Evolutionary conservation across 345 rosid genomes (phyloP).

Genomic region (Erucastrum elatum): DNA sequence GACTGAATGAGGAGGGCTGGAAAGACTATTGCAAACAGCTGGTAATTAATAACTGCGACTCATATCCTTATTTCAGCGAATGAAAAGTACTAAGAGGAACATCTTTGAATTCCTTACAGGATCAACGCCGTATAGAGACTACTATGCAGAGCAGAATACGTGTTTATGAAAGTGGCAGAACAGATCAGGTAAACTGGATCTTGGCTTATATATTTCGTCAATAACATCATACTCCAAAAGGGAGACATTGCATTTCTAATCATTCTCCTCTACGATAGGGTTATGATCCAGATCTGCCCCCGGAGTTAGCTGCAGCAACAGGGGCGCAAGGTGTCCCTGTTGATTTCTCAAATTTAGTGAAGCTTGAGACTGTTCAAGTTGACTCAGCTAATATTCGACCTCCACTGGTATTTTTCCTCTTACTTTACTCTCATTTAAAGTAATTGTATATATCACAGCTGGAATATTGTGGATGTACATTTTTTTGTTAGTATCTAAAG

Average conservation of each 20-base stretch:
- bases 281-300: slow-evolving; percentile 96
- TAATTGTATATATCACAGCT: neutral
- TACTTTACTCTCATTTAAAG: slow-evolving; percentile 4
- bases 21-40: slow-evolving; percentile 94
- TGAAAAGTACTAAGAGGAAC: slow-evolving; percentile 34
- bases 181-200: slow-evolving; percentile 69
- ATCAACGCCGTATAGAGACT: slow-evolving; percentile 82
- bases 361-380: slow-evolving; percentile 59
- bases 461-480: neutral
- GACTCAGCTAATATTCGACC: slow-evolving; percentile 69
- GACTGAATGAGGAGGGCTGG: slow-evolving; percentile 96
- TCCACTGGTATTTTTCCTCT: slow-evolving; percentile 62
- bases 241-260: slow-evolving; percentile 19
- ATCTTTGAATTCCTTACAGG: slow-evolving; percentile 52
- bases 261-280: slow-evolving; percentile 50
- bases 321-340: slow-evolving; percentile 64
- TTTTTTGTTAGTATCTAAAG: slow-evolving; percentile 8
- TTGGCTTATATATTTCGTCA: slow-evolving; percentile 20
- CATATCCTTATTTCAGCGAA: slow-evolving; percentile 21
- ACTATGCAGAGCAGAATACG: slow-evolving; percentile 99
- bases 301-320: slow-evolving; percentile 95
- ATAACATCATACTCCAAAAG: neutral
- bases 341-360: slow-evolving; percentile 58
- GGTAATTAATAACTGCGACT: slow-evolving; percentile 53
- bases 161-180: slow-evolving; percentile 94